These are phyloP conservation scores for Hypomontagnella submonticulosa DNA, from an alignment of 495 filamentous ascomycete genomes.

Conservation along the genomic window DNA sequence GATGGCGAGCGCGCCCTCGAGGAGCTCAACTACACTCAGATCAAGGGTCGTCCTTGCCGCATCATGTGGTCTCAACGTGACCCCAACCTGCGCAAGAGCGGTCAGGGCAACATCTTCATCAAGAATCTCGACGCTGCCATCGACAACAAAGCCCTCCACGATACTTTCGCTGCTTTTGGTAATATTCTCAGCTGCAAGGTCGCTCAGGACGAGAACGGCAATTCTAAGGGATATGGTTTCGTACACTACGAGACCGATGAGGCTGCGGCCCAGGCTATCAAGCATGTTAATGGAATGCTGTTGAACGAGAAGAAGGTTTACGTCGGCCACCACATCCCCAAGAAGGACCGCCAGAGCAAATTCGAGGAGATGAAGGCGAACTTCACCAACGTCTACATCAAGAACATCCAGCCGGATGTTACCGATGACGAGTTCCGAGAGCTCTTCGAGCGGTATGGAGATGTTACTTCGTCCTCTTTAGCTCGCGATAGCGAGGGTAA, in stretches of 20 bases:
- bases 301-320: conserved; percentile 99
- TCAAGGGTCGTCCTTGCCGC: conserved; percentile 98
- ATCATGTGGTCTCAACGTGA: conserved; percentile 99
- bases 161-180: conserved; percentile 98
- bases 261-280: conserved; percentile 95
- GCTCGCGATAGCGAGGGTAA: conserved; percentile 90
- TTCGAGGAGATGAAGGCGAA: conserved; percentile 99
- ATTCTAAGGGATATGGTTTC: conserved; percentile 98
- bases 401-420: conserved; percentile 91
- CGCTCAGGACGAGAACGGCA: conserved; percentile 93
- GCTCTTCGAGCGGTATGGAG: conserved; percentile 89
- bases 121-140: conserved; percentile 99
- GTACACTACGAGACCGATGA: conserved; percentile 99
- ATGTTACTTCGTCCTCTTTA: conserved; percentile 95
- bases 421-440: conserved; percentile 94
- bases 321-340: conserved; percentile 98
- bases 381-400: conserved; percentile 99
- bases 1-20: conserved; percentile 98
- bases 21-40: conserved; percentile 99
- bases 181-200: conserved; percentile 99
- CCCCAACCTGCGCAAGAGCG: conserved; percentile 98
- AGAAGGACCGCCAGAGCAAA: conserved; percentile 99
- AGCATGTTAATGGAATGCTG: conserved; percentile 99
- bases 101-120: conserved; percentile 99
- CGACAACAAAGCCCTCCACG: conserved; percentile 99